Evolutionary conservation across 1,284 basidiomycete species (phyloP).

Genomic region (Ceratobasidium sp.): DNA sequence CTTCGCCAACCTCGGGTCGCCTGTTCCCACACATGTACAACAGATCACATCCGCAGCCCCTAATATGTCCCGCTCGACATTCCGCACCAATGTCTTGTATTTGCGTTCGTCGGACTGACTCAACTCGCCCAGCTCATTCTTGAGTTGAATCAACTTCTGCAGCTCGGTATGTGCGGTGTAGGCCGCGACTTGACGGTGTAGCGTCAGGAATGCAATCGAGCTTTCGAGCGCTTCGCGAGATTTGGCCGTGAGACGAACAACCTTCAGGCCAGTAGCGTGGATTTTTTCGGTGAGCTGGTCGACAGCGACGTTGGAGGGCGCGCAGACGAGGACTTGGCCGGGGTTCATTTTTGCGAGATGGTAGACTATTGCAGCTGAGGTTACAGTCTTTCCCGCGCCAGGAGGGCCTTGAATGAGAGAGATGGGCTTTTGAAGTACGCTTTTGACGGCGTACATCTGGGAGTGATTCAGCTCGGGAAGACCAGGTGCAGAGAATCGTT

Average conservation of each 20-base stretch:
- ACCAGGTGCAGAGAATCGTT: constrained; percentile 95
- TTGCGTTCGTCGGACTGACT: constrained; percentile 97
- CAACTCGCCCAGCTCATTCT: constrained; percentile 97
- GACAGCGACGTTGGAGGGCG: constrained; percentile 99
- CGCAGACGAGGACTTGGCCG: constrained; percentile 98
- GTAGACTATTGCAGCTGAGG: constrained; percentile 98
- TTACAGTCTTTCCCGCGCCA: constrained; percentile 99
- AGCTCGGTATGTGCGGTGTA: constrained; percentile 94
- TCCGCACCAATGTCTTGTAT: constrained; percentile 94
- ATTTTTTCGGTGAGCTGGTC: constrained; percentile 99
- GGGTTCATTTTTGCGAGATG: constrained; percentile 99
- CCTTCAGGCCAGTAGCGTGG: constrained; percentile 95
- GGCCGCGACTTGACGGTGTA: constrained; percentile 98
- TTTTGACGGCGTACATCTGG: constrained; percentile 99
- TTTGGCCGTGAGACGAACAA: constrained; percentile 97
- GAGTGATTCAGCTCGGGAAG: constrained; percentile 99
- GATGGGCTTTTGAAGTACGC: constrained; percentile 97
- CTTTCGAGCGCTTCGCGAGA: constrained; percentile 97
- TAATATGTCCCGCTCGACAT: constrained; percentile 97
- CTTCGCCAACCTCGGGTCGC: constrained; percentile 94
- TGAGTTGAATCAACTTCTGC: constrained; percentile 97
- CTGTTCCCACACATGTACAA: constrained; percentile 97
- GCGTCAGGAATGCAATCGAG: constrained; percentile 90
- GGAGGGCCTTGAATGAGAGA: constrained; percentile 98
- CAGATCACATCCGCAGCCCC: constrained; percentile 97